A percentile compares a stretch with the other conserved stretches of the same genome.
Conservation (phyloP, 768 basidiomycete species). For the Hortiboletus campestris region DNA sequence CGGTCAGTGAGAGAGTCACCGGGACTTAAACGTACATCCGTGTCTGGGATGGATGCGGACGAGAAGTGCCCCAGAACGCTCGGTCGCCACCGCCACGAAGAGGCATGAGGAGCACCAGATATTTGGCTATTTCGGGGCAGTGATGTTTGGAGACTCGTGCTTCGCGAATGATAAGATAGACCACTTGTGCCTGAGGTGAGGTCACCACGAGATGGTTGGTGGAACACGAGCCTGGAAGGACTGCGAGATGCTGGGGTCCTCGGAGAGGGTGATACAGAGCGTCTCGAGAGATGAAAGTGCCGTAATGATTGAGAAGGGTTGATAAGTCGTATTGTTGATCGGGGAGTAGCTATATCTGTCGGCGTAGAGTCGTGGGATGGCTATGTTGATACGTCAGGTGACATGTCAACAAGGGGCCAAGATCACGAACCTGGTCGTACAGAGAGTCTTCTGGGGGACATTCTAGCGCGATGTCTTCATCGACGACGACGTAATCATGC, state of each 20-base stretch:
- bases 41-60: slow-evolving; percentile 44
- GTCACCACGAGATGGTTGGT: slow-evolving; percentile 30
- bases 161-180: slow-evolving; percentile 43
- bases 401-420: slow-evolving; percentile 19
- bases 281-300: slow-evolving; percentile 43
- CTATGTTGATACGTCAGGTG: slow-evolving; percentile 23
- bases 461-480: slow-evolving; percentile 30
- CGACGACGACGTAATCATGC: slow-evolving; percentile 43
- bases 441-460: slow-evolving; percentile 17
- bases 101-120: slow-evolving; percentile 9
- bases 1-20: slow-evolving; percentile 41
- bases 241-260: slow-evolving; percentile 33
- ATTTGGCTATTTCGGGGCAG: slow-evolving; percentile 19
- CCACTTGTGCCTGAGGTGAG: slow-evolving; percentile 28
- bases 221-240: slow-evolving; percentile 45
- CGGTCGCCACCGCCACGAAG: slow-evolving; percentile 56
- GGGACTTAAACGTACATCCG: slow-evolving; percentile 41
- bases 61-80: slow-evolving; percentile 65
- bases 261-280: slow-evolving; percentile 40
- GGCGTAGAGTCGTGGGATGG: slow-evolving; percentile 20
- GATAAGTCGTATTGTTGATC: slow-evolving; percentile 36
- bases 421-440: slow-evolving; percentile 28
- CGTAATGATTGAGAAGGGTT: slow-evolving; percentile 40
- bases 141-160: slow-evolving; percentile 49
- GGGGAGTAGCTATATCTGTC: slow-evolving; percentile 27